Conservation (phyloP, 2,329 filamentous ascomycete species). For the Aspergillus sp. region DNA sequence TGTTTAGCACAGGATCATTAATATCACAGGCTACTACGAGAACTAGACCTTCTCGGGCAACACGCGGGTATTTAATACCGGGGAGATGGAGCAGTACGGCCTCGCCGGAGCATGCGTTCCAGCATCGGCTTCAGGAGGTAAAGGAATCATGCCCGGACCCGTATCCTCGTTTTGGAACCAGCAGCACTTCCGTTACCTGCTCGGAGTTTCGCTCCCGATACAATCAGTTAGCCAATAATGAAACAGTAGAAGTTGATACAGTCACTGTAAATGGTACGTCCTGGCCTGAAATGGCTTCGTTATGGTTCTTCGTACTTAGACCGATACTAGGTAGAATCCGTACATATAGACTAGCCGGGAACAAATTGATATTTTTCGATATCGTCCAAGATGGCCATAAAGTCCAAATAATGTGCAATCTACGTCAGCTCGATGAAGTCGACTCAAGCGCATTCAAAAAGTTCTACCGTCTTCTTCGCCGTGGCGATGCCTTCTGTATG, state of each 20-base stretch:
- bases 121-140: constrained; percentile 39
- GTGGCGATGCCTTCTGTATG: constrained; percentile 83
- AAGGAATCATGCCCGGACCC: constrained; percentile 33
- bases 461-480: constrained; percentile 66
- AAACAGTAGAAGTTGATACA: constrained; percentile 40
- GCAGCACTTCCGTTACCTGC: constrained; percentile 32
- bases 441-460: constrained; percentile 53
- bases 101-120: constrained; percentile 34
- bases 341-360: constrained; percentile 69
- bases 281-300: constrained; percentile 18
- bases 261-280: constrained; percentile 47
- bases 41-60: constrained; percentile 10
- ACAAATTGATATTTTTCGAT: constrained; percentile 81
- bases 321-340: constrained; percentile 66
- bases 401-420: constrained; percentile 75
- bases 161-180: constrained; percentile 39
- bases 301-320: constrained; percentile 39
- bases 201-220: constrained; percentile 40
- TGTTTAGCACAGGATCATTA: constrained; percentile 27
- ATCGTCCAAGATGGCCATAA: constrained; percentile 69
- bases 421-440: constrained; percentile 45
- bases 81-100: constrained; percentile 23
- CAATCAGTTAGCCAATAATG: constrained; percentile 35
- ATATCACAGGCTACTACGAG: constrained; percentile 5
- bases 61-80: neutral